A percentile compares a stretch with the other conserved stretches of the same genome.
phyloP scores from a whole-genome alignment of 768 basidiomycete species.

The Leccinum uliginosum region DNA sequence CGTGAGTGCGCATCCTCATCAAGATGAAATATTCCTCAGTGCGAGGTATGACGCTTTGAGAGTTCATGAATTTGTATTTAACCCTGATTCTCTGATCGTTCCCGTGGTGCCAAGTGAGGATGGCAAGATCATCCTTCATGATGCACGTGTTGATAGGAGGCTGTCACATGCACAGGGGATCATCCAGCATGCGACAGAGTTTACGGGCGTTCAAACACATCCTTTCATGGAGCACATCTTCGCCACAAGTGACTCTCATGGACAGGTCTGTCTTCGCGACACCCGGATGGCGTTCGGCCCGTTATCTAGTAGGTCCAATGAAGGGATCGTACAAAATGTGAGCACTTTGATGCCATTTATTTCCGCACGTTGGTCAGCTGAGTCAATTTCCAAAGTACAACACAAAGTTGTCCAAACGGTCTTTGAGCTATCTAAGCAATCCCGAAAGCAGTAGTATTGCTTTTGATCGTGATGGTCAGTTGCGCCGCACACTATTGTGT shows the following conservation, averaged over 20 bases:
- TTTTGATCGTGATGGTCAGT: slow-evolving; percentile 64
- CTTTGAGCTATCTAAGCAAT: slow-evolving; percentile 38
- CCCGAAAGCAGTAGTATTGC: slow-evolving; percentile 66
- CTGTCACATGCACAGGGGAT: slow-evolving; percentile 43
- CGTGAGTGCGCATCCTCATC: slow-evolving; percentile 59
- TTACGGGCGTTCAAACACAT: slow-evolving; percentile 64
- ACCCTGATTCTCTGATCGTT: slow-evolving; percentile 15
- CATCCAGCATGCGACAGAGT: slow-evolving; percentile 50
- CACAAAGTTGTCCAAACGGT: slow-evolving; percentile 42
- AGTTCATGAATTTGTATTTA: slow-evolving; percentile 11
- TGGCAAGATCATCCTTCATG: slow-evolving; percentile 61
- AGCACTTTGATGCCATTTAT: neutral
- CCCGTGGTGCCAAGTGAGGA: slow-evolving; percentile 51
- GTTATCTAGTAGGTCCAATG: slow-evolving; percentile 35
- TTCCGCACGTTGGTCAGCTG: slow-evolving; percentile 16
- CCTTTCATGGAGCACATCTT: slow-evolving; percentile 68
- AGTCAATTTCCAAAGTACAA: slow-evolving; percentile 39
- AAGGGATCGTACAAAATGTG: slow-evolving; percentile 50
- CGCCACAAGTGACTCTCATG: slow-evolving; percentile 55
- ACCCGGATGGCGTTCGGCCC: slow-evolving; percentile 71
- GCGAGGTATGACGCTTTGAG: slow-evolving; percentile 46
- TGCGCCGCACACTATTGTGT: slow-evolving; percentile 1
- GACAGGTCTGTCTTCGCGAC: slow-evolving; percentile 65
- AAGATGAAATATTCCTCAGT: slow-evolving; percentile 66
- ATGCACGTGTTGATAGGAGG: slow-evolving; percentile 42